phyloP scores from a whole-genome alignment of 179 eudicot genomes.

The Sideroxylon spinosum region DNA sequence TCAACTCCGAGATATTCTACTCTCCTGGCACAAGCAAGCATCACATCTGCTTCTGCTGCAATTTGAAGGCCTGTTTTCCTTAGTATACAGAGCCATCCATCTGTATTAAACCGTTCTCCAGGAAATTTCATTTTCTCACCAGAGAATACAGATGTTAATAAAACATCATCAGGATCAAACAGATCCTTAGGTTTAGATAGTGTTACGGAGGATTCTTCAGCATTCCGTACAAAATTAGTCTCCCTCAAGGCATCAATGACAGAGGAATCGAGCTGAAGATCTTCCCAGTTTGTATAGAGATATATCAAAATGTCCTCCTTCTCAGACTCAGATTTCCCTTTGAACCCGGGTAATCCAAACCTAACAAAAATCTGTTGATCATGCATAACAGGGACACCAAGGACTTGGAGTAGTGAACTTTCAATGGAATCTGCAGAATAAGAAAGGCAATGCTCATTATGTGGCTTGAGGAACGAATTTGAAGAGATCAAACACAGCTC shows the following conservation, averaged over 20 bases:
- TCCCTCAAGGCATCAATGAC: constrained; percentile 71
- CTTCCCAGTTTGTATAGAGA: constrained; percentile 79
- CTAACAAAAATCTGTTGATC: constrained; percentile 79
- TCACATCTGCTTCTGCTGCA: constrained; percentile 70
- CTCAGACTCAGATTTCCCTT: constrained; percentile 62
- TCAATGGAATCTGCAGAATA: constrained; percentile 52
- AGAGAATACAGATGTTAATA: constrained; percentile 77
- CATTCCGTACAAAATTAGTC: constrained; percentile 68
- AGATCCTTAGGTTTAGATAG: constrained; percentile 75
- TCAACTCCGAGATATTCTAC: constrained; percentile 83
- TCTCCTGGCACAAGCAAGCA: constrained; percentile 89
- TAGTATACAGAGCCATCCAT: constrained; percentile 82
- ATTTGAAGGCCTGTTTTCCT: constrained; percentile 78
- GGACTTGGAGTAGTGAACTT: constrained; percentile 64
- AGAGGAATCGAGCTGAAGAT: constrained; percentile 68
- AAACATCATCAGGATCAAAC: constrained; percentile 81
- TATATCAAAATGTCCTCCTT: constrained; percentile 84
- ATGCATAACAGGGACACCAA: constrained; percentile 77
- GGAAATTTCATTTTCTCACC: constrained; percentile 84
- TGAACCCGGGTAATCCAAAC: constrained; percentile 82
- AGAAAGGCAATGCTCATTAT: constrained; percentile 67
- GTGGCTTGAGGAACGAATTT: constrained; percentile 80
- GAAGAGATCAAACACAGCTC: constrained; percentile 78
- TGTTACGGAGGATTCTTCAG: constrained; percentile 65
- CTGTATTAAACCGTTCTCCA: constrained; percentile 81